Evolutionary conservation across 441 rosid genomes (phyloP).

Genomic region (Cnidoscolus chayamansa): DNA sequence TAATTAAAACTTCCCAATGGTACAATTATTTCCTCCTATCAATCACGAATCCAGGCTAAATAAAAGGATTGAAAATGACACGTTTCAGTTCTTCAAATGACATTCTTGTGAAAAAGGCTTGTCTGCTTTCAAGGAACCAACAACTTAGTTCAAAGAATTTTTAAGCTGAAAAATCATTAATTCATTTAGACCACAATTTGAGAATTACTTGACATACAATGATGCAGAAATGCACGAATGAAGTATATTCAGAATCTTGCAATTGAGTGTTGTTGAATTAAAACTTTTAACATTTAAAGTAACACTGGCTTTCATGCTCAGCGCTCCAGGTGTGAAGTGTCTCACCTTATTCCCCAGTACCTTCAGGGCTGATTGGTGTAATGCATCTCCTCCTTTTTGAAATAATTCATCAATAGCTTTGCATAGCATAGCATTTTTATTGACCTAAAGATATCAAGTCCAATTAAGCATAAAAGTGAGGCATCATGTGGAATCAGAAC

Average conservation of each 20-base stretch:
- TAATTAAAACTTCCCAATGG: background rate
- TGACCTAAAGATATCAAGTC: conserved; percentile 46
- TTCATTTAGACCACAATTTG: background rate
- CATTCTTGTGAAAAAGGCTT: background rate
- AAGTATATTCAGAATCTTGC: background rate
- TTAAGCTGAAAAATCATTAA: conserved; percentile 2
- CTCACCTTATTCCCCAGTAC: conserved; percentile 62
- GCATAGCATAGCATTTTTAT: conserved; percentile 76
- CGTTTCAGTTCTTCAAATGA: background rate
- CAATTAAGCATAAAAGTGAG: conserved; percentile 9
- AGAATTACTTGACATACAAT: background rate
- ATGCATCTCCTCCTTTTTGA: conserved; percentile 49
- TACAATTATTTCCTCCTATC: background rate
- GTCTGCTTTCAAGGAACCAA: background rate
- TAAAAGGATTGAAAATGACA: background rate
- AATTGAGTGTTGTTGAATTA: background rate
- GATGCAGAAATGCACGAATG: background rate
- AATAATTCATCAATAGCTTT: conserved; percentile 68
- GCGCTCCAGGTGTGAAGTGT: background rate
- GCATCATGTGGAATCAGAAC: background rate
- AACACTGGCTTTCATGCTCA: background rate
- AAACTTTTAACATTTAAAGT: background rate
- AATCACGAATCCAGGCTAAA: background rate
- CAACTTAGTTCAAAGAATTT: background rate
- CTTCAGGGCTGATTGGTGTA: conserved; percentile 47